Conservation (phyloP, 495 filamentous ascomycete species). For the Neurospora cerealis region DNA sequence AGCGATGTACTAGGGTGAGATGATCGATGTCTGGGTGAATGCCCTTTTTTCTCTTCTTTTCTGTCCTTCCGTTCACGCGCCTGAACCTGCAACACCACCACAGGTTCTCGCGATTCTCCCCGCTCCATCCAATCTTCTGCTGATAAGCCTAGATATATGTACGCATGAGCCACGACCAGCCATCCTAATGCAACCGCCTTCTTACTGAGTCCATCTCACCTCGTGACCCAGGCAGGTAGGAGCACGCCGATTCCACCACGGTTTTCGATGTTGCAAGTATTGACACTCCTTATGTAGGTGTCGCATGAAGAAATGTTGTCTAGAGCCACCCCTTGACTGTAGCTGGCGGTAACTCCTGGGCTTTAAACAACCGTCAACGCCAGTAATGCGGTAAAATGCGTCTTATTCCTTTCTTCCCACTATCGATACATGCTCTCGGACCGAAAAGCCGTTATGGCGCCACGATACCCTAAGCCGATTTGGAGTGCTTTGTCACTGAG, state of each 20-base stretch:
- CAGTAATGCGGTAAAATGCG: background rate
- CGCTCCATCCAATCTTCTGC: background rate
- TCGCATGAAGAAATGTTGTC: background rate
- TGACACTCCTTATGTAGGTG: background rate
- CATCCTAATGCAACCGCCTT: background rate
- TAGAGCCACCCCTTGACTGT: background rate
- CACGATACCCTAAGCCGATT: background rate
- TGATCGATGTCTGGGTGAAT: background rate
- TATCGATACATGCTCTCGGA: background rate
- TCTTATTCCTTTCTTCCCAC: background rate
- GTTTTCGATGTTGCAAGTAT: background rate
- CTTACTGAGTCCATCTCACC: background rate
- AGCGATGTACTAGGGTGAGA: background rate
- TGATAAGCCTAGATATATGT: background rate
- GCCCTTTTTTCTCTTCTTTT: background rate
- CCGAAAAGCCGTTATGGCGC: background rate
- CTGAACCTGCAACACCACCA: background rate
- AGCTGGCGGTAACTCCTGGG: background rate
- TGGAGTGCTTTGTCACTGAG: constrained; percentile 37
- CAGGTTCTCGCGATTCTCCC: background rate
- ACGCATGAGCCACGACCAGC: background rate
- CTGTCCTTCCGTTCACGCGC: background rate
- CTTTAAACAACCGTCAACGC: background rate
- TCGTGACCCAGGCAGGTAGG: background rate
- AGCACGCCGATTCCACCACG: background rate